Conservation (phyloP, 2,329 filamentous ascomycete genomes). For the Paraphaeosphaeria minitans region DNA sequence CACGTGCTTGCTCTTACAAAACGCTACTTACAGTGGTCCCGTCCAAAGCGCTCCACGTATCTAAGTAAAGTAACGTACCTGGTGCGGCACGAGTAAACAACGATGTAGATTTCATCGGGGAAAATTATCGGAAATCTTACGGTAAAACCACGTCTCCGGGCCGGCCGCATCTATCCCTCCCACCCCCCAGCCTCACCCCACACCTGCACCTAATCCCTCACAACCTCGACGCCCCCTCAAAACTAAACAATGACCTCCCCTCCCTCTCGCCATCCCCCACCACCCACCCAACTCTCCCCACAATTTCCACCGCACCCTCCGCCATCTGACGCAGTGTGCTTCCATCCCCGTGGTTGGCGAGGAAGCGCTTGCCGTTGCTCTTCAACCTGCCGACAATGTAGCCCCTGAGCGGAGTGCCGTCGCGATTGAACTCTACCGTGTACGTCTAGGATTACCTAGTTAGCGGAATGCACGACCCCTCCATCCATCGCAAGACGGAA, state of each 20-base stretch:
- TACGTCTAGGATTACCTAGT: constrained; percentile 59
- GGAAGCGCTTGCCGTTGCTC: constrained; percentile 55
- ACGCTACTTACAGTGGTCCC: too few relatives aligned
- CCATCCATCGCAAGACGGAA: not conserved
- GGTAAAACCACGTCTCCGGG: too few relatives aligned
- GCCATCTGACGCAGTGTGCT: constrained; percentile 54
- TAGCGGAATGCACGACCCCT: constrained; percentile 6
- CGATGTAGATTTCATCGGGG: too few relatives aligned
- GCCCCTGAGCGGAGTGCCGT: constrained; percentile 55
- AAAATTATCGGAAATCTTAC: too few relatives aligned
- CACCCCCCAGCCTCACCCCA: too few relatives aligned
- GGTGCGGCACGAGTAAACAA: too few relatives aligned
- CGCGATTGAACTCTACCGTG: constrained; percentile 62
- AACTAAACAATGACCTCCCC: constrained; percentile 37
- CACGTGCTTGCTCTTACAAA: too few relatives aligned
- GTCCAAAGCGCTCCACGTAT: too few relatives aligned
- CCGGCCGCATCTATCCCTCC: too few relatives aligned
- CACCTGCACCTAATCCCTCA: constrained; percentile 13
- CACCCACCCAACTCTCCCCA: constrained; percentile 57
- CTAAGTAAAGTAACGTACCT: too few relatives aligned
- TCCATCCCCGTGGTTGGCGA: constrained; percentile 63
- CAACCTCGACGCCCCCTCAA: constrained; percentile 27
- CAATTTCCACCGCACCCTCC: constrained; percentile 52
- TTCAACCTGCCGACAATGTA: constrained; percentile 60
- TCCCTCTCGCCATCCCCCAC: constrained; percentile 34